Conservation (phyloP, 352 stramenopile genomes). For the Phytophthora pisi region DNA sequence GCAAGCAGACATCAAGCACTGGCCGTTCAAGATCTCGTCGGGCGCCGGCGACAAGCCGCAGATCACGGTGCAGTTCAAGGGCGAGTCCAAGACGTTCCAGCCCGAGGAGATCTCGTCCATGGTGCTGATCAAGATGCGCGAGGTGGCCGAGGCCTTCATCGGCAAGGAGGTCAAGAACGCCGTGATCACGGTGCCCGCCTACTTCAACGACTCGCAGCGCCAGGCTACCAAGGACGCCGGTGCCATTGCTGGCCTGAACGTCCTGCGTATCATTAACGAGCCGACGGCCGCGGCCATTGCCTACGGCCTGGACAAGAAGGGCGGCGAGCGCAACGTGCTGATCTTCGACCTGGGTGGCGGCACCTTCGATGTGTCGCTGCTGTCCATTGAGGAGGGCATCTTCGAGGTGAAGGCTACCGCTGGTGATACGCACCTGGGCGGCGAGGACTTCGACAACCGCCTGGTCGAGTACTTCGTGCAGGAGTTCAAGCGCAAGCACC, state of each 20-base stretch:
- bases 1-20: constrained; percentile 73
- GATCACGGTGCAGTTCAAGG: constrained; percentile 77
- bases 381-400: constrained; percentile 95
- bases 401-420: constrained; percentile 96
- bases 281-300: constrained; percentile 91
- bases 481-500: constrained; percentile 92
- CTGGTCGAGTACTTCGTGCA: constrained; percentile 92
- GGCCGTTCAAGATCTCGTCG: constrained; percentile 72
- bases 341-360: constrained; percentile 92
- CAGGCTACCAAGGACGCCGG: constrained; percentile 94
- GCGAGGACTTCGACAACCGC: constrained; percentile 94
- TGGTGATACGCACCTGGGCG: constrained; percentile 93
- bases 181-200: constrained; percentile 97
- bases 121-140: constrained; percentile 77
- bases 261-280: constrained; percentile 96
- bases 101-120: constrained; percentile 85
- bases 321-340: constrained; percentile 94
- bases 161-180: constrained; percentile 63
- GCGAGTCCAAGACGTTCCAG: constrained; percentile 66
- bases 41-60: constrained; percentile 67
- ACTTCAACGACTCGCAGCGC: constrained; percentile 96
- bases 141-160: constrained; percentile 70
- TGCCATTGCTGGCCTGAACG: constrained; percentile 90
- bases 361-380: constrained; percentile 73
- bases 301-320: constrained; percentile 96